Evolutionary conservation across 2,329 filamentous ascomycete species (phyloP).

Genomic region (Chaetomium strumarium): DNA sequence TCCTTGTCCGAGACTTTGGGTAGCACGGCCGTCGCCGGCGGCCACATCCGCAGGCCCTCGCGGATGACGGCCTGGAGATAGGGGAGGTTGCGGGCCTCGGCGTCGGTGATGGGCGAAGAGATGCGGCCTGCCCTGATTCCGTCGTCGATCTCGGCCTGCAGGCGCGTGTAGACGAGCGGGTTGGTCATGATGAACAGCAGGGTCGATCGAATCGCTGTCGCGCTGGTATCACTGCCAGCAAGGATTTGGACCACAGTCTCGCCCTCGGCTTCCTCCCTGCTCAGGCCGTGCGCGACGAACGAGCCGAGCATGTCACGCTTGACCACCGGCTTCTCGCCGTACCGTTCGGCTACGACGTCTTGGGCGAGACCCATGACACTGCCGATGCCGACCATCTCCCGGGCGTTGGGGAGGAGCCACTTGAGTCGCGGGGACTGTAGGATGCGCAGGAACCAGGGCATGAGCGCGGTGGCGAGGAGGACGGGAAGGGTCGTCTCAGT

Average conservation of each 20-base stretch:
- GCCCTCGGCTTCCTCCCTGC: conserved; percentile 32
- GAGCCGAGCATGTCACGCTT: conserved; percentile 36
- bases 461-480: conserved; percentile 39
- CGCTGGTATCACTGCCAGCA: conserved; percentile 35
- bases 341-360: conserved; percentile 28
- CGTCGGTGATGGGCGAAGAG: conserved; percentile 8
- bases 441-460: conserved; percentile 36
- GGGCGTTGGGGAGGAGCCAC: conserved; percentile 17
- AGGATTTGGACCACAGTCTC: conserved; percentile 35
- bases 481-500: conserved; percentile 37
- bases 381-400: conserved; percentile 15
- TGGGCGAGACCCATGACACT: conserved; percentile 14
- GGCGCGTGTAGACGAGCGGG: conserved; percentile 39
- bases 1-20: conserved; percentile 33
- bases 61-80: conserved; percentile 36
- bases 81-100: conserved; percentile 22
- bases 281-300: conserved; percentile 35
- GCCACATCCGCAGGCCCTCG: conserved; percentile 34
- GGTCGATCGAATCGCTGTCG: conserved; percentile 37
- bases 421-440: conserved; percentile 36
- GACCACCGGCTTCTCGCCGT: conserved; percentile 25
- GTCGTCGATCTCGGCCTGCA: conserved; percentile 44
- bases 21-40: conserved; percentile 27
- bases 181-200: conserved; percentile 47
- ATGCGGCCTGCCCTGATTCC: conserved; percentile 14